Evolutionary conservation across 2,329 filamentous ascomycete species (phyloP).

Genomic region (Atkinsonella texensis): DNA sequence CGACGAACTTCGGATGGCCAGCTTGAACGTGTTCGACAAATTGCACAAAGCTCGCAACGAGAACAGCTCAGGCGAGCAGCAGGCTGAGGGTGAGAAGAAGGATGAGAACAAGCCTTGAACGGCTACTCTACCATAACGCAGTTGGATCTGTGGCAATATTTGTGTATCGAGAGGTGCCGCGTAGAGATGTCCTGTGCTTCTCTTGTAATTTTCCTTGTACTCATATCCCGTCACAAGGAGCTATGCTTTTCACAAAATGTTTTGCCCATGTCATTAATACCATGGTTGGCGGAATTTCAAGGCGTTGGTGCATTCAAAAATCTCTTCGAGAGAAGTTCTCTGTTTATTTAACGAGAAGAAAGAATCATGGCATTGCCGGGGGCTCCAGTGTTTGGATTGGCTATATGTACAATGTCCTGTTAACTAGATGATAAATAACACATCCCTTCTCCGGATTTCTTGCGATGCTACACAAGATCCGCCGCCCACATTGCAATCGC

Average conservation of each 20-base stretch:
- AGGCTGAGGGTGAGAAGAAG: constrained; percentile 65
- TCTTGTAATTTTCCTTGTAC: constrained; percentile 35
- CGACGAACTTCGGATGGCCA: constrained; percentile 91
- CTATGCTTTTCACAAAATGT: constrained; percentile 22
- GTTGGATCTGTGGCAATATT: constrained; percentile 18
- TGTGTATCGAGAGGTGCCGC: constrained; percentile 20
- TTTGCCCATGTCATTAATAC: constrained; percentile 35
- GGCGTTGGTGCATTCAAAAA: constrained; percentile 42
- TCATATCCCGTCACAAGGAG: constrained; percentile 31
- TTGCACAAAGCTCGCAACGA: constrained; percentile 93
- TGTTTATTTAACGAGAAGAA: constrained; percentile 34
- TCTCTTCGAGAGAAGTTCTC: constrained; percentile 26
- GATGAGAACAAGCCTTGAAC: constrained; percentile 56
- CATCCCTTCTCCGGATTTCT: constrained; percentile 39
- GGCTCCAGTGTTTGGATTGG: constrained; percentile 26
- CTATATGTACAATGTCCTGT: constrained; percentile 18
- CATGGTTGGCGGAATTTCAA: constrained; percentile 29
- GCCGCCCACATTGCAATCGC: too few relatives aligned
- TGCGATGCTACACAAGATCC: neutral
- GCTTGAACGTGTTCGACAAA: constrained; percentile 97
- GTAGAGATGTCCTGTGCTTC: constrained; percentile 22
- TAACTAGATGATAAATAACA: constrained; percentile 39
- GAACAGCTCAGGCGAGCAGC: constrained; percentile 40
- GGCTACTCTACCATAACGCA: constrained; percentile 10
- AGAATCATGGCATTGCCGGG: constrained; percentile 26